A percentile compares a stretch with the other conserved stretches of the same genome.
These are phyloP conservation scores for Fragaria ananassa DNA, from an alignment of 306 rosid genomes.

Conservation along the genomic window DNA sequence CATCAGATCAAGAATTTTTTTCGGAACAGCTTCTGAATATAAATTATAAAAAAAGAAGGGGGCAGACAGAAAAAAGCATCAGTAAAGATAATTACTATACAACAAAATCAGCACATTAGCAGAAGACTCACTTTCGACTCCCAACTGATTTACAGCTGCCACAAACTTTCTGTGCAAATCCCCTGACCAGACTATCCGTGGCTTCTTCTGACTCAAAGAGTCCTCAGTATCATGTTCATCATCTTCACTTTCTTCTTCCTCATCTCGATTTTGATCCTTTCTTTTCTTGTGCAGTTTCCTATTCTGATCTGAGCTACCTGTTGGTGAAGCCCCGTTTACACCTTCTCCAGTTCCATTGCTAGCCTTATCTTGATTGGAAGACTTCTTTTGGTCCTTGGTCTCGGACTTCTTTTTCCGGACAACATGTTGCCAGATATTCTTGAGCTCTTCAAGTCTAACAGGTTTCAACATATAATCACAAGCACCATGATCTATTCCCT, in stretches of 20 bases:
- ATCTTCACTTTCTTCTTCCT: slow-evolving; percentile 53
- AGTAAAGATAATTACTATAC: slow-evolving; percentile 11
- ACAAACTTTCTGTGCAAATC: slow-evolving; percentile 74
- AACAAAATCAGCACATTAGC: not conserved
- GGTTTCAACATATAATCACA: slow-evolving; percentile 85
- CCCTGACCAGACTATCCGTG: slow-evolving; percentile 65
- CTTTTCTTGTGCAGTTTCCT: slow-evolving; percentile 37
- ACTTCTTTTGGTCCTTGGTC: slow-evolving; percentile 38
- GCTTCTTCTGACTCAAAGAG: slow-evolving; percentile 52
- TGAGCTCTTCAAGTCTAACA: slow-evolving; percentile 66
- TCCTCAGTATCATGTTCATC: slow-evolving; percentile 52
- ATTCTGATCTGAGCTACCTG: slow-evolving; percentile 32
- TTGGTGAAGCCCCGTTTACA: slow-evolving; percentile 31
- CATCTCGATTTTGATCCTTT: slow-evolving; percentile 55
- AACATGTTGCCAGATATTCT: slow-evolving; percentile 90
- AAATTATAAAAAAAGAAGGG: not conserved
- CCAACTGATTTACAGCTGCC: slow-evolving; percentile 61
- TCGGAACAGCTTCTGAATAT: slow-evolving; percentile 77
- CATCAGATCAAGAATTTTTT: slow-evolving; percentile 82
- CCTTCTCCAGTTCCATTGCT: slow-evolving; percentile 26
- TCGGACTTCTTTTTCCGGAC: slow-evolving; percentile 58
- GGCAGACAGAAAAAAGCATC: slow-evolving; percentile 4
- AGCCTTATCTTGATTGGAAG: slow-evolving; percentile 26
- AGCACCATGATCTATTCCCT: slow-evolving; percentile 79
- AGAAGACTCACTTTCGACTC: slow-evolving; percentile 65